Evolutionary conservation across 2,329 filamentous ascomycete genomes (phyloP).

Genomic region (Cladobotryum mycophilum): DNA sequence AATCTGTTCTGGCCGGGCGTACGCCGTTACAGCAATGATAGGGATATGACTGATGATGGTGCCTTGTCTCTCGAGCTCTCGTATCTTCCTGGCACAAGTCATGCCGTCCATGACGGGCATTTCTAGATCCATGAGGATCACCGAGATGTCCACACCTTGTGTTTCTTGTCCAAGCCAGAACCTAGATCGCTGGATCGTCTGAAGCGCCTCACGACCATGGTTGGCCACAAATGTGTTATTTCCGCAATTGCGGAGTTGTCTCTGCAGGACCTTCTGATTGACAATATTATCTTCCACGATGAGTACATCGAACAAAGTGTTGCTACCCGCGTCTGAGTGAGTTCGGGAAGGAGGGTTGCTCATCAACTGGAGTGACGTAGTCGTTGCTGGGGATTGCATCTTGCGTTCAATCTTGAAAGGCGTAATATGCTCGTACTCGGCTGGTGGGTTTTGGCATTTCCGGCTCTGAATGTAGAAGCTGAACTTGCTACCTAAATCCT

Average conservation of each 20-base stretch:
- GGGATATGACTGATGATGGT: constrained; percentile 61
- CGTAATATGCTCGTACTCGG: constrained; percentile 31
- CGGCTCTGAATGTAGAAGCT: constrained; percentile 69
- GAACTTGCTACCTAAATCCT: constrained; percentile 66
- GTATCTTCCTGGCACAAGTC: constrained; percentile 63
- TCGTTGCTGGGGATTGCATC: constrained; percentile 16
- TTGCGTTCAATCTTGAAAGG: constrained; percentile 31
- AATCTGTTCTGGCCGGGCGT: constrained; percentile 69
- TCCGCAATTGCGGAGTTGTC: constrained; percentile 54
- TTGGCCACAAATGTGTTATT: constrained; percentile 58
- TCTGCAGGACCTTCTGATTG: constrained; percentile 58
- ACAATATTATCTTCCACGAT: constrained; percentile 65
- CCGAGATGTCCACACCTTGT: constrained; percentile 49
- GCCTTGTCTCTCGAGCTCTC: constrained; percentile 58
- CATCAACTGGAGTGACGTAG: constrained; percentile 14
- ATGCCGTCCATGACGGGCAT: constrained; percentile 83
- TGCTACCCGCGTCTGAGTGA: constrained; percentile 11
- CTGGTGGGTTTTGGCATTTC: constrained; percentile 40
- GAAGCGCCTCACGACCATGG: constrained; percentile 57
- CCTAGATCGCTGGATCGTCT: constrained; percentile 48
- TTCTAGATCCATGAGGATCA: constrained; percentile 75
- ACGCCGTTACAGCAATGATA: constrained; percentile 78
- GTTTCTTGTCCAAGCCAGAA: constrained; percentile 48
- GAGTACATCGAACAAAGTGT: constrained; percentile 46
- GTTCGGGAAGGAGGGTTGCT: constrained; percentile 13